Evolutionary conservation across 2,329 filamentous ascomycete genomes (phyloP).

Genomic region (Fusarium sp.): DNA sequence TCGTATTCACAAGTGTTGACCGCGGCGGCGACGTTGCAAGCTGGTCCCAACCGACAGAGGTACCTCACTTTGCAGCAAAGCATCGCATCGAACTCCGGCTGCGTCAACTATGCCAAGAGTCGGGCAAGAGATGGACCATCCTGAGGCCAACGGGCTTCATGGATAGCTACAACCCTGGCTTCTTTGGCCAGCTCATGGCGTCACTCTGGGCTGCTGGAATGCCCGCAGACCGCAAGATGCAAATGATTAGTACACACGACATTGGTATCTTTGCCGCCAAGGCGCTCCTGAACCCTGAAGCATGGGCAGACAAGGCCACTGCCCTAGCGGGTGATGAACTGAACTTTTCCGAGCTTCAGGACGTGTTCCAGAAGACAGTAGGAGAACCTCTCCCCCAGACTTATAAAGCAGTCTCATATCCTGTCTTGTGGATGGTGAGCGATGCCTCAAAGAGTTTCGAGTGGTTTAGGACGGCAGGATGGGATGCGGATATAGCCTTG

Average conservation of each 20-base stretch:
- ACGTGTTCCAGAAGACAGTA: background rate
- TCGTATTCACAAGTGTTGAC: conserved; percentile 36
- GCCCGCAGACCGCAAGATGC: conserved; percentile 38
- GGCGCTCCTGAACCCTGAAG: background rate
- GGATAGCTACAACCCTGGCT: conserved; percentile 42
- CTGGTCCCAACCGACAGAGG: conserved; percentile 25
- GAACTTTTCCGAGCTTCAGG: conserved; percentile 12
- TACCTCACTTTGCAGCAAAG: conserved; percentile 37
- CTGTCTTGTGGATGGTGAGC: conserved; percentile 13
- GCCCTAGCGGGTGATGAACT: conserved; percentile 24
- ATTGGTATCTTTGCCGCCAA: conserved; percentile 38
- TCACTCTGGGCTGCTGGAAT: conserved; percentile 43
- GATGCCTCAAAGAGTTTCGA: conserved; percentile 30
- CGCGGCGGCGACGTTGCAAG: conserved; percentile 20
- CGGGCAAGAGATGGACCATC: conserved; percentile 38
- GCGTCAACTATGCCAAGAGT: background rate
- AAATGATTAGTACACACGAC: conserved; percentile 43
- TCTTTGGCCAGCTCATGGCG: conserved; percentile 45
- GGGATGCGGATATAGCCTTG: conserved; percentile 14
- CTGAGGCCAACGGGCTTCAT: conserved; percentile 45
- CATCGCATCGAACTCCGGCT: conserved; percentile 31
- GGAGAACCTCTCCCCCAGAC: conserved; percentile 20
- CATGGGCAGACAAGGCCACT: conserved; percentile 3
- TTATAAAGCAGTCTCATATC: conserved; percentile 4
- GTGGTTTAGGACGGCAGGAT: conserved; percentile 29